Evolutionary conservation across 2,329 filamentous ascomycete genomes (phyloP).

Genomic region (Nemania sp.): DNA sequence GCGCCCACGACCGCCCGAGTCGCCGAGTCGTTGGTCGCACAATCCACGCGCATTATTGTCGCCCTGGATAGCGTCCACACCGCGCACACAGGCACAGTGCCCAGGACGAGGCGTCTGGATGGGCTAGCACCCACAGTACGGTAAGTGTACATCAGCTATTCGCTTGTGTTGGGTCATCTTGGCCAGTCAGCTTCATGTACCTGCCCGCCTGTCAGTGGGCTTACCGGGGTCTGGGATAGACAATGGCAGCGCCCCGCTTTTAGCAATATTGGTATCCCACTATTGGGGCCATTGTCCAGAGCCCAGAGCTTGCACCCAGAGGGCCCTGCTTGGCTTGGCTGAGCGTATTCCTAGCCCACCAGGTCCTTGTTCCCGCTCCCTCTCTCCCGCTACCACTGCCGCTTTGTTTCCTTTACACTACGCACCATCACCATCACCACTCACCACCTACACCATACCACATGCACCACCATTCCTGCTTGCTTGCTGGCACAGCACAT

Average conservation of each 20-base stretch:
- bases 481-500: slow-evolving; percentile 17
- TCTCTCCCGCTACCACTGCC: slow-evolving; percentile 29
- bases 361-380: slow-evolving; percentile 28
- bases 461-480: slow-evolving; percentile 19
- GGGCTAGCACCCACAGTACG: slow-evolving; percentile 24
- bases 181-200: slow-evolving; percentile 34
- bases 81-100: slow-evolving; percentile 26
- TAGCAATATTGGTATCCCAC: slow-evolving; percentile 41
- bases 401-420: slow-evolving; percentile 32
- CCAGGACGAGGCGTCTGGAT: slow-evolving; percentile 16
- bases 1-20: slow-evolving; percentile 22
- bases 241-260: slow-evolving; percentile 34
- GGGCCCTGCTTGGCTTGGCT: slow-evolving; percentile 31
- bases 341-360: slow-evolving; percentile 20
- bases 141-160: slow-evolving; percentile 32
- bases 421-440: slow-evolving; percentile 27
- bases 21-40: slow-evolving; percentile 23
- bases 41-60: slow-evolving; percentile 27
- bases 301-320: slow-evolving; percentile 37
- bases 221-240: slow-evolving; percentile 24
- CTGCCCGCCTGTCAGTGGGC: slow-evolving; percentile 29
- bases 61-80: slow-evolving; percentile 14
- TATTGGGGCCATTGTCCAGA: slow-evolving; percentile 37
- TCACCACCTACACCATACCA: no score
- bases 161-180: slow-evolving; percentile 26